phyloP scores from a whole-genome alignment of 2,329 filamentous ascomycete genomes.

The Aphanocladium album region DNA sequence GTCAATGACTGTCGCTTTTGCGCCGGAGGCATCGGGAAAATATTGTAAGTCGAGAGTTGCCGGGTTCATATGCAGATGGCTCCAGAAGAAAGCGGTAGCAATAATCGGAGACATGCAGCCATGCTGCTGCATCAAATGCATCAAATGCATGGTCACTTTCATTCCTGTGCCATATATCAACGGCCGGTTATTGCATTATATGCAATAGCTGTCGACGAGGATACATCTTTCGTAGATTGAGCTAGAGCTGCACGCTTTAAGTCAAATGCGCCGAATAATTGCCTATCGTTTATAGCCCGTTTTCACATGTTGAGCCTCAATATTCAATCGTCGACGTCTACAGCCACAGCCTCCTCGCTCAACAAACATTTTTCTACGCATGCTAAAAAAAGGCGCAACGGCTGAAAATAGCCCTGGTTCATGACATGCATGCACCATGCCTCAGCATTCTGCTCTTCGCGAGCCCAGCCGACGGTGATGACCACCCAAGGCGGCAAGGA shows the following conservation, averaged over 20 bases:
- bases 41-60: not conserved
- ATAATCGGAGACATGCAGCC: not conserved
- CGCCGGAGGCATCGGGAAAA: not conserved
- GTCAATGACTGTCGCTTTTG: not conserved
- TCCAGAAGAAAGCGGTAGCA: not conserved
- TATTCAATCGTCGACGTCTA: not conserved
- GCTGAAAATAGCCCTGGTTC: not conserved
- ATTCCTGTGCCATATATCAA: not conserved
- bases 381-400: not conserved
- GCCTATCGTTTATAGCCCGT: not conserved
- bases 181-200: not conserved
- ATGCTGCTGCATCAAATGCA: not conserved
- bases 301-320: not conserved
- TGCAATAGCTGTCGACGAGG: not conserved
- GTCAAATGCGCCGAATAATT: not conserved
- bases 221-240: not conserved
- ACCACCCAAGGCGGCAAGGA: not conserved
- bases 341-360: not conserved
- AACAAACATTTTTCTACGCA: not conserved
- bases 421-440: not conserved
- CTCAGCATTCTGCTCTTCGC: not conserved
- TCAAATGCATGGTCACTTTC: not conserved
- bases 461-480: not conserved
- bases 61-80: not conserved
- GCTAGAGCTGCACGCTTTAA: not conserved